These are phyloP conservation scores for Knoxdaviesia capensis DNA, from an alignment of 2,329 filamentous ascomycete genomes.

Conservation along the genomic window DNA sequence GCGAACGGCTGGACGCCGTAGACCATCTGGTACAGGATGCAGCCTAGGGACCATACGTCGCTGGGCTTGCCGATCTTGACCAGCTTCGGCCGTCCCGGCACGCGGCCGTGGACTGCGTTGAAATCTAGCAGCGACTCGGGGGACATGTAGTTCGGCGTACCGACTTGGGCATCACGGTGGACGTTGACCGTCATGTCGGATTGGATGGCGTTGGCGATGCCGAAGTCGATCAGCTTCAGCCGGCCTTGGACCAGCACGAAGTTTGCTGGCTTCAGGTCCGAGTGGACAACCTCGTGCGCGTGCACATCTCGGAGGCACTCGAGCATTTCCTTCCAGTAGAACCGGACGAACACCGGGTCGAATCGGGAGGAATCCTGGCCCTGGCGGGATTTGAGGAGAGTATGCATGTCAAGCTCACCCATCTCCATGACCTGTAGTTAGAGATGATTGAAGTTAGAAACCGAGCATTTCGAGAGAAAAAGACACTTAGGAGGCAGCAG, in stretches of 20 bases:
- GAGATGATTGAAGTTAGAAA: slow-evolving; percentile 7
- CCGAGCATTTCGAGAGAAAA: neutral
- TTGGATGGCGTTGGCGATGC: slow-evolving; percentile 93
- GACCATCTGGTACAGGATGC: slow-evolving; percentile 94
- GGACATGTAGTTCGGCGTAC: slow-evolving; percentile 97
- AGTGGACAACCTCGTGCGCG: slow-evolving; percentile 81
- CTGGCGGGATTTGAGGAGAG: slow-evolving; percentile 54
- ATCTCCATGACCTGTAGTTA: slow-evolving; percentile 70
- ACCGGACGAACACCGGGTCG: slow-evolving; percentile 82
- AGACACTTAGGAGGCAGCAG: neutral
- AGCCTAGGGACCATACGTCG: slow-evolving; percentile 90
- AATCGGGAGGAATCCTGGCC: slow-evolving; percentile 56
- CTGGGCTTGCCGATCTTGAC: slow-evolving; percentile 94
- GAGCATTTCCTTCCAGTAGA: slow-evolving; percentile 99
- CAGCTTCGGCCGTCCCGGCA: slow-evolving; percentile 39
- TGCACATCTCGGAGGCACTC: slow-evolving; percentile 86
- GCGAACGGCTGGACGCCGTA: slow-evolving; percentile 94
- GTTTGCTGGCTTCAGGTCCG: slow-evolving; percentile 90
- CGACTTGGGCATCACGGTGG: slow-evolving; percentile 84
- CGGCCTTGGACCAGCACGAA: slow-evolving; percentile 82
- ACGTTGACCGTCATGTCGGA: slow-evolving; percentile 93
- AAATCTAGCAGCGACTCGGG: slow-evolving; percentile 83
- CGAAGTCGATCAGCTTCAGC: slow-evolving; percentile 94
- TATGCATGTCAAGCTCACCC: slow-evolving; percentile 83
- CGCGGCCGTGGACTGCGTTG: slow-evolving; percentile 38